Evolutionary conservation across 1,139 yeast species (phyloP).

Genomic region (Martiniozyma asiatica): DNA sequence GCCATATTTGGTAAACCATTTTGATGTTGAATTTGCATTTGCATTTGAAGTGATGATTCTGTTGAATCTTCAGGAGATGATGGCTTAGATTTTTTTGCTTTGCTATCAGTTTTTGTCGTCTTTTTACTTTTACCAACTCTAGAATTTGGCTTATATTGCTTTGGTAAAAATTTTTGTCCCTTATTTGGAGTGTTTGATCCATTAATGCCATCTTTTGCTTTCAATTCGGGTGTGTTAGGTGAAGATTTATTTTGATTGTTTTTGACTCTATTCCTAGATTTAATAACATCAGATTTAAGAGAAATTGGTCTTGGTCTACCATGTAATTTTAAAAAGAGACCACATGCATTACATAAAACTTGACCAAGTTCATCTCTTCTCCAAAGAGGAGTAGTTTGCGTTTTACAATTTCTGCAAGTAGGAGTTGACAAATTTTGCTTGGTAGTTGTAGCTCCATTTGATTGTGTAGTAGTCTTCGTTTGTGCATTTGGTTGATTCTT

Average conservation of each 20-base stretch:
- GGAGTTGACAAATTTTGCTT: slow-evolving; percentile 47
- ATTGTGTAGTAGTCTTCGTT: slow-evolving; percentile 28
- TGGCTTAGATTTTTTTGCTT: background rate
- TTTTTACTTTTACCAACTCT: slow-evolving; percentile 8
- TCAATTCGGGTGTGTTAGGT: too few relatives aligned
- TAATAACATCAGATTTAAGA: slow-evolving; percentile 82
- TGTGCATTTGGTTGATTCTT: slow-evolving; percentile 32
- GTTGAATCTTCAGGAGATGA: background rate
- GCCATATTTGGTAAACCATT: slow-evolving; percentile 3
- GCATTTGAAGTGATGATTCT: background rate
- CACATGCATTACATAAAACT: slow-evolving; percentile 92
- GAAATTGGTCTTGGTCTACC: slow-evolving; percentile 89
- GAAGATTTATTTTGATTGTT: slow-evolving; percentile 20
- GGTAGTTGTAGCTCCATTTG: slow-evolving; percentile 29
- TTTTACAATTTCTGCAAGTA: slow-evolving; percentile 79
- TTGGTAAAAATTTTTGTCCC: slow-evolving; percentile 21
- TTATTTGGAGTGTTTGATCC: slow-evolving; percentile 3
- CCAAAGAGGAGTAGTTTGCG: slow-evolving; percentile 92
- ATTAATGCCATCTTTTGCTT: slow-evolving; percentile 25
- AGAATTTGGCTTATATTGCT: slow-evolving; percentile 23
- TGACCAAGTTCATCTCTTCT: slow-evolving; percentile 89
- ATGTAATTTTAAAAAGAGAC: slow-evolving; percentile 78
- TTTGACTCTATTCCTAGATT: slow-evolving; percentile 74
- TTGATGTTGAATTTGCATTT: slow-evolving; percentile 2
- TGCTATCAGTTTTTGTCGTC: background rate